Base-by-base conservation (phyloP, 768 basidiomycete species). In the Boletus rufocinnamomeus region DNA sequence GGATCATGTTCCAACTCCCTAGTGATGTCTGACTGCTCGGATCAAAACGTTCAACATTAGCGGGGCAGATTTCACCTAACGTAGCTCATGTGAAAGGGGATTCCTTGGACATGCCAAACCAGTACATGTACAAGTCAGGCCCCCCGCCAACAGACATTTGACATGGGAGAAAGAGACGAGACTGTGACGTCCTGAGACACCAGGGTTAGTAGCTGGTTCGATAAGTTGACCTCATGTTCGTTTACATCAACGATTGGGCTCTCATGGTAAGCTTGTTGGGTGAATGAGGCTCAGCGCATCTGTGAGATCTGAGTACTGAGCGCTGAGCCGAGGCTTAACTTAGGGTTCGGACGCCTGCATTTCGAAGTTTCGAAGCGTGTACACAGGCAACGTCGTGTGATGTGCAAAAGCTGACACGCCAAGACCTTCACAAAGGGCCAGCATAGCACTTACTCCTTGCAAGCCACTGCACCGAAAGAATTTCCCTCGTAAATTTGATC, bases 151-250 rank as follows among this genome's bases (percentile, higher is more conserved):
- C 34, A 25, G 35, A 21, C 25, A 11, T 57, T 46, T 58, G 45
- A 40, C 44, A 57, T 58, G 54, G 41, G 55, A 57, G 40, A 28
- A 38, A 30, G 43, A 23, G 43, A 25, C 35, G 35, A 17, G 27
- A 32, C n/a, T n/a, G n/a, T n/a, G n/a, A n/a, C 9, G 16, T 21
- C 51, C 28, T 23, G 27, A 41, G 32, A 21, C 4, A 17, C 19
- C 19, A 28, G n/a, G 14, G 28, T n/a, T 21, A 28, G 7, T 21
- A 14, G 13, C 28, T 30, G 11, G 19, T n/a, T 13, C 3, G 6
- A 46, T 28, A 6, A 27, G 1, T 28, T 48, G 47, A 6, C 10
- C 4, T 48, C 28, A 13, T 32, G 10, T 14, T 27, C 17, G 35
- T 52, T 16, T 13, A 21, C 51, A 5, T 1, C 25, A 17, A 10